A percentile compares a stretch with the other conserved stretches of the same genome.
Evolutionary conservation across 495 filamentous ascomycete species (phyloP).

Genomic region (Aspergillus avenaceus): DNA sequence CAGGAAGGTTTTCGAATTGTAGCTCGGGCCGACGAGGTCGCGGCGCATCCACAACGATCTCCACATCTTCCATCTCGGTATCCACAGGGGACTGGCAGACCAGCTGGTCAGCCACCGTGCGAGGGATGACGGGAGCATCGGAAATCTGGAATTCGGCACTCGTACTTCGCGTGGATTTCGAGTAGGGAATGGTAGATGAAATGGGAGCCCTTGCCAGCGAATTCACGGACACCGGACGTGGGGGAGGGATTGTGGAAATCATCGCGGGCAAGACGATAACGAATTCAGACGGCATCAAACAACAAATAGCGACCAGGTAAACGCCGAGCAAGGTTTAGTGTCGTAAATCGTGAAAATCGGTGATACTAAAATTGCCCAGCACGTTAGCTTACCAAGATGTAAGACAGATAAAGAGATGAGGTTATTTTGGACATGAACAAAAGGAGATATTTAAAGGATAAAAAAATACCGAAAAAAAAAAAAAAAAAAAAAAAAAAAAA

Average conservation of each 20-base stretch:
- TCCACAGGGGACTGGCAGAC: slow-evolving; percentile 20
- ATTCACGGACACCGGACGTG: slow-evolving; percentile 34
- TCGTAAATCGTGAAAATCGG: slow-evolving; percentile 16
- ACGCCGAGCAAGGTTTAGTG: slow-evolving; percentile 3
- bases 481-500: background rate
- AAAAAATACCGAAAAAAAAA: background rate
- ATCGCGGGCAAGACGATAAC: slow-evolving; percentile 14
- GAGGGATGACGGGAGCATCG: slow-evolving; percentile 15
- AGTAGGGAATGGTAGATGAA: slow-evolving; percentile 14
- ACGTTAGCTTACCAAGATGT: too few relatives aligned
- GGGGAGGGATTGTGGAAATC: slow-evolving; percentile 31
- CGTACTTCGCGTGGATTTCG: slow-evolving; percentile 24
- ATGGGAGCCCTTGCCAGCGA: slow-evolving; percentile 23
- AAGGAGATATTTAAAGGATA: too few relatives aligned
- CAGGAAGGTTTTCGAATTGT: slow-evolving; percentile 53
- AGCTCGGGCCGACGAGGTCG: slow-evolving; percentile 11
- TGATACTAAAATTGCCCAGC: background rate
- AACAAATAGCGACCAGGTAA: background rate
- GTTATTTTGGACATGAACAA: too few relatives aligned
- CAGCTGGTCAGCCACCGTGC: slow-evolving; percentile 15
- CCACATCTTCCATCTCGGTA: slow-evolving; percentile 27
- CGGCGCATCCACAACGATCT: slow-evolving; percentile 5
- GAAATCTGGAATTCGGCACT: slow-evolving; percentile 22
- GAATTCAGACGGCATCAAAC: slow-evolving; percentile 8
- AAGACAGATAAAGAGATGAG: too few relatives aligned